Base-by-base conservation (phyloP, 129 eudicot species). In the Silybum marianum region DNA sequence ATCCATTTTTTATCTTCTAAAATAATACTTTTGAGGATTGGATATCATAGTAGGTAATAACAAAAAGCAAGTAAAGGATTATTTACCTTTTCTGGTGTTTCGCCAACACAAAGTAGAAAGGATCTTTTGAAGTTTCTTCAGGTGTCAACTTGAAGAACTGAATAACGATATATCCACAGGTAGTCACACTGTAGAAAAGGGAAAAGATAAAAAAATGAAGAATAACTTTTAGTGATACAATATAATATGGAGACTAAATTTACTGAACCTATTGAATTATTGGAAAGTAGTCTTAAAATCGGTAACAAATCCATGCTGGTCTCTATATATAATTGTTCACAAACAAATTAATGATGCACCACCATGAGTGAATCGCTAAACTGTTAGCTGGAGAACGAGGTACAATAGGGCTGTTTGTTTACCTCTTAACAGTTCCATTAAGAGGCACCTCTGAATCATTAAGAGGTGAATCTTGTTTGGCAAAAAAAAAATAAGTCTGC, bases 111-210 rank as follows among this genome's bases (percentile, higher is more conserved):
- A 88, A 90, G 87, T 92, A 90, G 44, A 94, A 76, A 51, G 97
- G 93, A 77, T 94, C 97, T 75, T 84, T 86, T 36, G 80, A 54
- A 71, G 97, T 88, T 82, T 94, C 98, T 75, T 90, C 88, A 77
- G 96, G 85, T 87, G 98, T 82, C 73, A 92, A 81, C 92, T 85
- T 89, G 78, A 85, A 84, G 68, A 94, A 86, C 78, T 90, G 97
- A 79, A 93, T 9, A 74, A 84, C 85, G 46, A 94, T 86, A 86
- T 94, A 94, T 44, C 81, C 80, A 75, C 97, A 94, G 21, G 97
- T 90, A 22, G 96, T 85, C 75, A 94, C 90, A 86, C 98, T 94
- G 90, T 73, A 66, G 63, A 76, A 75, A n/a, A 58, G 24, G 1
- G 10, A 44, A 60, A 42, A 67, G 36, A 1, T 0, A 11, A 51